Base-by-base conservation (phyloP, 2,329 filamentous ascomycete genomes). In the Fusarium neocosmosporiellum region DNA sequence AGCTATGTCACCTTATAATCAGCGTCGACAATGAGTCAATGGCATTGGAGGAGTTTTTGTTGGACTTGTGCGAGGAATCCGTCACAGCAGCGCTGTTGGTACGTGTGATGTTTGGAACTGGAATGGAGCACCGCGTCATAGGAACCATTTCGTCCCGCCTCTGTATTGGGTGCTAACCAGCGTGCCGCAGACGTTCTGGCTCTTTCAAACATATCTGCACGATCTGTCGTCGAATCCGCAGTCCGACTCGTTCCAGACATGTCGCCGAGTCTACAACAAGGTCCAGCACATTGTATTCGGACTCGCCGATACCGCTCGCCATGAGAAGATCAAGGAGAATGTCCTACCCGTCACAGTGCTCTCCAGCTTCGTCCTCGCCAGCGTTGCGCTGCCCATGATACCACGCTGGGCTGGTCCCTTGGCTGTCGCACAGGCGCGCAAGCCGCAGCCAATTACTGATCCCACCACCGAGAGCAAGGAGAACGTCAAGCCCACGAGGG, bases 1-100 rank as follows among this genome's bases (percentile, higher is more conserved):
- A 94, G 86, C 86, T 96, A 86, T 96, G 94, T 81, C 94, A 96
- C 84, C 90, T 96, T 72, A 91, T 95, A 84, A 93, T 96, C 79
- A 95, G 93, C 83, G 90, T 96, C 81, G 91, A 96, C 86, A 96
- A 96, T 83, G 94, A 96, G 86, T 96, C 93, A 75, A 95, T 96
- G 93, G 94, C 94, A 57, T 83, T 96, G 82, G 94, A 96, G 84
- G 94, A 96, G 84, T 96, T 96, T 80, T 88, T 96, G 78, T 85
- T 96, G 78, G 94, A 96, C 82, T 84, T 96, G 68, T 96, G 94
- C 83, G 93, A 96, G 82, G 93, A 96, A 83, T 96, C 93, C 20
- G 94, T 95, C 74, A 96, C 94, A 77, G 93, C 93, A 71, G 93
- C 94, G 68, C 86, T 96, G 74, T 86, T 96, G 85, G 94, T 96